These are phyloP conservation scores for Psidium guajava DNA, from an alignment of 345 rosid genomes.

Conservation along the genomic window DNA sequence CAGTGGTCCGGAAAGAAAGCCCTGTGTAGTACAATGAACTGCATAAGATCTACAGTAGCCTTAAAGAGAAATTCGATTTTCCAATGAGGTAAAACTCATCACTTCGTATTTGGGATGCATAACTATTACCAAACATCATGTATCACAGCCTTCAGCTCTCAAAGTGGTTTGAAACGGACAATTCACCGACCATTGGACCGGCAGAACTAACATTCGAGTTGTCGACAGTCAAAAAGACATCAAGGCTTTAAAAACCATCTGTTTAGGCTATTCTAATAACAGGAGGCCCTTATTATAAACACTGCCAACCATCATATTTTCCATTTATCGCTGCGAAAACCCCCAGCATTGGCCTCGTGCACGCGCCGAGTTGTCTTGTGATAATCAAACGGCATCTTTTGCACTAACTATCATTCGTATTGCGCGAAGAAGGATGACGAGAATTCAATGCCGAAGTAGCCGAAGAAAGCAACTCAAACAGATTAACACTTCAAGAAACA, in stretches of 20 bases:
- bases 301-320: not conserved
- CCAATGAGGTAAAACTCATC: not conserved
- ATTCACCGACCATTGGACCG: not conserved
- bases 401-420: not conserved
- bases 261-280: not conserved
- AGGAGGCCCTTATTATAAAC: not conserved
- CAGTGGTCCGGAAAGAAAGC: constrained; percentile 71
- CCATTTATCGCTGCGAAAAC: not conserved
- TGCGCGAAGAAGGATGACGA: not conserved
- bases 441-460: not conserved
- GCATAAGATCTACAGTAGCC: not conserved
- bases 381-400: not conserved
- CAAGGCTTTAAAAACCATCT: not conserved
- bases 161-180: not conserved
- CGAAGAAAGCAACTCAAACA: not conserved
- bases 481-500: not conserved
- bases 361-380: not conserved
- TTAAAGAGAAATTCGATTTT: not conserved
- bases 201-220: not conserved
- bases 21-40: constrained; percentile 22
- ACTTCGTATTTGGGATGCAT: not conserved
- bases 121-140: not conserved
- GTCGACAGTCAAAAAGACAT: not conserved
- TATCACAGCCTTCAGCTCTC: not conserved
- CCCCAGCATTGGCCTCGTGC: accelerated